Evolutionary conservation across 1,284 basidiomycete species (phyloP), one percentile per base, ranked within the genome.

Genomic region (Ustilago vetiveriae): DNA sequence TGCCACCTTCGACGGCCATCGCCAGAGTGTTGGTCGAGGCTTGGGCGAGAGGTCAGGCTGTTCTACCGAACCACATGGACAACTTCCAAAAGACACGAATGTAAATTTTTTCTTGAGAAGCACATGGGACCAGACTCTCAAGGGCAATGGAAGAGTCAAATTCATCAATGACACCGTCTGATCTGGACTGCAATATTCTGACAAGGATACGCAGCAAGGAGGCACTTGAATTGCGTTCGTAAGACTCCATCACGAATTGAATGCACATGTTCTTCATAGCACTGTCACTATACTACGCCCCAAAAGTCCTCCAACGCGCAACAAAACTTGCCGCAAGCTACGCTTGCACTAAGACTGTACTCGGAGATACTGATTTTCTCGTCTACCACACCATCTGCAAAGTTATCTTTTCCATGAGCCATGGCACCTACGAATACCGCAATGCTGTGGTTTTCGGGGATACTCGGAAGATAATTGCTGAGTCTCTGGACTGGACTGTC

Each of bases 331-430:
- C 95, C 95, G 82, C 95, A 98, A 13, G 95, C 95, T n/a, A 84
- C 94, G 33, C 90, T 92, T 19, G 96, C 95, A 77, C 92, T 95
- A 43, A 98, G 85, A 6, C 91, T 88, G 83, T 96, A 99, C 76
- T 97, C 90, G 77, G 91, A 94, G 83, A 99, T 94, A 64, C 91
- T 89, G 78, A 98, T 94, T 85, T 99, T 99, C 83, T 96, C 91
- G 81, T 98, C 95, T 0, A 97, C 92, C 68, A 92, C 84, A n/a
- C 87, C 91, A 83, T 99, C 96, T 11, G 96, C 95, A 85, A 99
- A 99, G 84, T 94, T 92, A 79, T 99, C 95, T 67, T 89, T 89
- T 9, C 86, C 86, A 76, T 72, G 75, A 2, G 80, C 78, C 80
- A 82, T 82, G 17, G 96, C 95, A 55, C 95, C 96, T 45, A 98